Conservation (phyloP, 805 yeast species). For the Yamadazyma scolyti region DNA sequence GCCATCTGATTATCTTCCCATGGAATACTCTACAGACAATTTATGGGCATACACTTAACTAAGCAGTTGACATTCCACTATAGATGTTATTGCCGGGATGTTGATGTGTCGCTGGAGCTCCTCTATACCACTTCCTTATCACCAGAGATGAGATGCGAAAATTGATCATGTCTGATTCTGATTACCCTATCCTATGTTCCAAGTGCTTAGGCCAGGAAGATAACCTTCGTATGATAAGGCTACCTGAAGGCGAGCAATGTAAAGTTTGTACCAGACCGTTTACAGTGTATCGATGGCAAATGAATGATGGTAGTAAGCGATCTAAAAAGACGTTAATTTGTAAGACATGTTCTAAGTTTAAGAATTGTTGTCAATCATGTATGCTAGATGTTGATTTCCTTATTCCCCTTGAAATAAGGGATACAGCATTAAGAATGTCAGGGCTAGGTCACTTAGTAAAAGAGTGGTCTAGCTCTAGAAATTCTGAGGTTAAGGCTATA, state of each 20-base stretch:
- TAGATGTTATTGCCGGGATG: too few species aligned
- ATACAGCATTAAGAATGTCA: conserved; percentile 74
- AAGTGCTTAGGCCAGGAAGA: conserved; percentile 66
- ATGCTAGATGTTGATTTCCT: conserved; percentile 78
- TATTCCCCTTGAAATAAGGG: conserved; percentile 75
- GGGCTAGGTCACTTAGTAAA: conserved; percentile 30
- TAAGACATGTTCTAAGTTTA: conserved; percentile 69
- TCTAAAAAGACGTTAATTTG: conserved; percentile 70
- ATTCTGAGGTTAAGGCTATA: conserved; percentile 36
- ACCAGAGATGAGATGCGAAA: conserved; percentile 4
- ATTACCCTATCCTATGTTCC: conserved; percentile 42
- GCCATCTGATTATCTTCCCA: too few species aligned
- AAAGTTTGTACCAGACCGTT: conserved; percentile 82
- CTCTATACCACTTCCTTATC: too few species aligned
- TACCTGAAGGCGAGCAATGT: conserved; percentile 74
- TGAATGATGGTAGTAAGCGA: conserved; percentile 35
- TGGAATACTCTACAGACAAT: too few species aligned
- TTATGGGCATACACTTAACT: too few species aligned
- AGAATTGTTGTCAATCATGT: conserved; percentile 87
- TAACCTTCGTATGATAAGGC: conserved; percentile 68
- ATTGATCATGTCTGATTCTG: conserved; percentile 3
- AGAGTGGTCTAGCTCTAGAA: conserved; percentile 14
- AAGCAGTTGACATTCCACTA: too few species aligned
- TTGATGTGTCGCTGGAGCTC: too few species aligned
- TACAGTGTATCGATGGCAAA: conserved; percentile 75